Evolutionary conservation across 805 yeast genomes (phyloP).

Genomic region (Candida insectorum): DNA sequence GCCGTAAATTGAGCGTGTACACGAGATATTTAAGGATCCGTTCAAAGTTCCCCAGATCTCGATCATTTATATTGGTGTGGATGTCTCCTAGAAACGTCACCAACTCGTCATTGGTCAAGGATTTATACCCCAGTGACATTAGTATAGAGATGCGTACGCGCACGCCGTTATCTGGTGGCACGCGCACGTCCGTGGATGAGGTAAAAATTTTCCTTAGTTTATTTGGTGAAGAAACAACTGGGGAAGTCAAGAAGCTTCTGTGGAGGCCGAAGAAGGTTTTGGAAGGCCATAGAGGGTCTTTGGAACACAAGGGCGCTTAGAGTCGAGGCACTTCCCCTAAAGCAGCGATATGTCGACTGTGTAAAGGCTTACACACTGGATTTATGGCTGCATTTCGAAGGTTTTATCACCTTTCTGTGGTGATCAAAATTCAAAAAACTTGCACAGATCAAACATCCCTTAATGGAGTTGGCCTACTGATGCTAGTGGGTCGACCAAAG

Average conservation of each 20-base stretch:
- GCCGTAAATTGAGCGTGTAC: conserved; percentile 5
- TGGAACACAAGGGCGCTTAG: no score
- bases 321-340: no score
- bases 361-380: no score
- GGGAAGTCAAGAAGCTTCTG: no score
- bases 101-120: conserved; percentile 26
- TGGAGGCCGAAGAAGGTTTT: no score
- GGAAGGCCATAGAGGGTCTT: no score
- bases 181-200: no score
- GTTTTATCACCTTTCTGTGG: conserved; percentile 15
- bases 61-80: conserved; percentile 22
- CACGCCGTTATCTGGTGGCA: no score
- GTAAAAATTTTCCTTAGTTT: no score
- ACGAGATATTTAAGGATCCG: conserved; percentile 31
- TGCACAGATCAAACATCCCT: conserved; percentile 16
- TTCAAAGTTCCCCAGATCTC: conserved; percentile 27
- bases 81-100: conserved; percentile 32
- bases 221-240: no score
- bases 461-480: conserved; percentile 16
- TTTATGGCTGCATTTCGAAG: conserved; percentile 20
- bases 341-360: no score
- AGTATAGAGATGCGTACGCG: no score
- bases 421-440: conserved; percentile 16
- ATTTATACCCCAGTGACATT: conserved; percentile 8
- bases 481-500: conserved; percentile 18